Percentiles rank a stretch among this genome's conserved stretches.
These are phyloP conservation scores for Plasmodium malariae DNA, from an alignment of 169 alveolate genomes.

Conservation along the genomic window DNA sequence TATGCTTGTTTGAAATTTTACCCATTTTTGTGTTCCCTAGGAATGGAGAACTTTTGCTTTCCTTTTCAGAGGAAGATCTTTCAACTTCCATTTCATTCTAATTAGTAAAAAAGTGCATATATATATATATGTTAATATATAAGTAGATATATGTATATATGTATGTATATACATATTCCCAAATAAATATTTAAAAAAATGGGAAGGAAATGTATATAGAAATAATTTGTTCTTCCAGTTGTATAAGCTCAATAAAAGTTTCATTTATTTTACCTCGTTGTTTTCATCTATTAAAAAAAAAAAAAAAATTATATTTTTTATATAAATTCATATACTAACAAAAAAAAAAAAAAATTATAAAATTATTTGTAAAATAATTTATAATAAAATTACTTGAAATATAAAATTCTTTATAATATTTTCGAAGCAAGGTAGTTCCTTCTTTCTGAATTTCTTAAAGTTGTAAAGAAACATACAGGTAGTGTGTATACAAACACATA, in stretches of 20 bases:
- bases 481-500: neutral
- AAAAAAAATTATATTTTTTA: constrained; percentile 10
- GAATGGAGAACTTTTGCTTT: neutral
- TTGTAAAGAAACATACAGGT: neutral
- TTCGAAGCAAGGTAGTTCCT: constrained; percentile 53
- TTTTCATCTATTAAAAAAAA: constrained; percentile 51
- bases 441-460: constrained; percentile 71
- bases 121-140: constrained; percentile 6
- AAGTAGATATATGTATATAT: neutral
- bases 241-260: neutral
- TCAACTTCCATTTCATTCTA: constrained; percentile 20
- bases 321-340: neutral
- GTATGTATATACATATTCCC: neutral
- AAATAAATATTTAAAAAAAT: neutral
- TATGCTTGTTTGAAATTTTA: neutral
- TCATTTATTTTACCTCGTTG: constrained; percentile 3
- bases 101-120: neutral
- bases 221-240: neutral
- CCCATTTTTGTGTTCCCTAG: constrained; percentile 26
- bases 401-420: constrained; percentile 64
- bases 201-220: neutral
- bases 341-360: neutral
- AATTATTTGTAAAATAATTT: neutral
- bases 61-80: neutral
- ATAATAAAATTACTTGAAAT: constrained; percentile 21